Base-by-base conservation (phyloP, 768 basidiomycete genomes). In the Trametes villosa region DNA sequence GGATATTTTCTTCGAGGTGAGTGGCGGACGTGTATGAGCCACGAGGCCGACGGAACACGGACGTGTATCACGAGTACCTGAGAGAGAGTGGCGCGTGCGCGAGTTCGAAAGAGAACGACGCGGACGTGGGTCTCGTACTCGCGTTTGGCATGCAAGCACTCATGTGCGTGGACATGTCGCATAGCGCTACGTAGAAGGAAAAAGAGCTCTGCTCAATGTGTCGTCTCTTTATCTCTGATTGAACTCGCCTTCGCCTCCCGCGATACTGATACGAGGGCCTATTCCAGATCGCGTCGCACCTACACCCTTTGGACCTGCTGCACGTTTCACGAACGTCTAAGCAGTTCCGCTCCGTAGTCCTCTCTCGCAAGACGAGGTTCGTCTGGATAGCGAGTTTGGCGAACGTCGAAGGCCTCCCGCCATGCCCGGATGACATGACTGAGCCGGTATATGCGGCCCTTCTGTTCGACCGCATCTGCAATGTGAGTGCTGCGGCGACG, bases 1-100 rank as follows among this genome's bases (percentile, higher is more conserved):
- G 44, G 53, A 55, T 36, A 20, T 55, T 4, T 55, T 55, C 22
- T 55, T 33, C 31, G 53, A 55, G 53, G 53, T 55, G 11, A 6
- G 52, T 8, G 18, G 12, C n/a, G n/a, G n/a, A n/a, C n/a, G n/a
- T n/a, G n/a, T n/a, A n/a, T n/a, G n/a, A n/a, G n/a, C n/a, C n/a
- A n/a, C n/a, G n/a, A n/a, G n/a, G n/a, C n/a, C 7, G 11, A 11
- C 13, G 20, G 4, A 12, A 30, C n/a, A n/a, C n/a, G n/a, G n/a
- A n/a, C n/a, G n/a, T n/a, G n/a, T n/a, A n/a, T n/a, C n/a, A n/a
- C n/a, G n/a, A n/a, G n/a, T n/a, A n/a, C n/a, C n/a, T n/a, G n/a
- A n/a, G n/a, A n/a, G n/a, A n/a, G n/a, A n/a, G n/a, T n/a, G n/a
- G n/a, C n/a, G n/a, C n/a, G n/a, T n/a, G n/a, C n/a, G n/a, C n/a